Evolutionary conservation across 2,329 filamentous ascomycete genomes (phyloP).

Genomic region (Nothomitra cinnamomea): DNA sequence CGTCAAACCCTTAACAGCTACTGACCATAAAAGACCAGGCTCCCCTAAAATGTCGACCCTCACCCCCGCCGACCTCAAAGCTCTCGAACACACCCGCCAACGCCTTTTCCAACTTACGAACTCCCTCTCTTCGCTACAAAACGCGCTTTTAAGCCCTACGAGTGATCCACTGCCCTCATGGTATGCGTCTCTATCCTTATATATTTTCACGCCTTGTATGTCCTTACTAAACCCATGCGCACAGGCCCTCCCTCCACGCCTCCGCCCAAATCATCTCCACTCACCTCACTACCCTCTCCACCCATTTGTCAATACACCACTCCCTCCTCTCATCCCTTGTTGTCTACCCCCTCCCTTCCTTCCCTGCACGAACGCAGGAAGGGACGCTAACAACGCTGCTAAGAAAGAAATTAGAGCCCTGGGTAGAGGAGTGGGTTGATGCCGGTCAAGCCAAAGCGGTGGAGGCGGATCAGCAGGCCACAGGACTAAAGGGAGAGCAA

Average conservation of each 20-base stretch:
- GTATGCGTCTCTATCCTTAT: conserved; percentile 27
- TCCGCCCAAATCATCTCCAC: conserved; percentile 53
- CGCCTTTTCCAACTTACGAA: conserved; percentile 51
- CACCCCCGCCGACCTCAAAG: conserved; percentile 29
- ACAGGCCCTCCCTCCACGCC: conserved; percentile 53
- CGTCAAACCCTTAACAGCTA: too few species aligned
- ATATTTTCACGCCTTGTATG: neutral
- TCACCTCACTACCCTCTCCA: conserved; percentile 50
- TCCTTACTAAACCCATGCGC: neutral
- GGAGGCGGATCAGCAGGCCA: conserved; percentile 11
- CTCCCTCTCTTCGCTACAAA: conserved; percentile 47
- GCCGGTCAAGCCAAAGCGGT: conserved; percentile 34
- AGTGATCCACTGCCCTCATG: conserved; percentile 50
- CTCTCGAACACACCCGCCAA: conserved; percentile 53
- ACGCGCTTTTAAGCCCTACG: conserved; percentile 33
- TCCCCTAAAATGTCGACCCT: neutral
- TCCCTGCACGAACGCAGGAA: conserved; percentile 45
- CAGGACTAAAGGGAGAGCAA: conserved; percentile 27
- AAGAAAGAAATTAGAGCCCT: conserved; percentile 69
- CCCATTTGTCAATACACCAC: conserved; percentile 45
- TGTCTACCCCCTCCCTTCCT: conserved; percentile 60
- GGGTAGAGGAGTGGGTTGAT: conserved; percentile 56
- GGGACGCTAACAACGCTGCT: conserved; percentile 49
- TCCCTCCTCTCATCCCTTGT: conserved; percentile 53
- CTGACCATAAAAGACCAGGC: too few species aligned